Evolutionary conservation across 495 filamentous ascomycete genomes (phyloP).

Genomic region (Daldinia vernicosa): DNA sequence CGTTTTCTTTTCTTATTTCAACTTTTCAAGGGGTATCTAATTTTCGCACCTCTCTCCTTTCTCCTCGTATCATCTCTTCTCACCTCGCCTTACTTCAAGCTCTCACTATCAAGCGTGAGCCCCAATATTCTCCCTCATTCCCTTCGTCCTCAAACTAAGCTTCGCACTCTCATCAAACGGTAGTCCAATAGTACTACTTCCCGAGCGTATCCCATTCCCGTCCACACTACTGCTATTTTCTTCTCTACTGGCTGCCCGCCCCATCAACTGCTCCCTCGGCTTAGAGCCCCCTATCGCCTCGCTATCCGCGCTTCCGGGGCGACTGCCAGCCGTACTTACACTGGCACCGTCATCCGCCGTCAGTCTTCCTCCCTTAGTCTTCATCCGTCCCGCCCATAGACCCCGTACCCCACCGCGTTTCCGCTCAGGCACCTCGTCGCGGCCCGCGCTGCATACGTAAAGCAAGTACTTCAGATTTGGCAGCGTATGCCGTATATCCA

Average conservation of each 20-base stretch:
- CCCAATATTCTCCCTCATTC: slow-evolving; percentile 57
- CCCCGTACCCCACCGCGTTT: slow-evolving; percentile 81
- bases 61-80: not conserved
- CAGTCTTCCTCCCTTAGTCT: slow-evolving; percentile 18
- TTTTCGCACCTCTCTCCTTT: not conserved
- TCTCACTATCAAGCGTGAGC: slow-evolving; percentile 35
- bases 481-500: slow-evolving; percentile 90
- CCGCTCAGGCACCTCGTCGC: slow-evolving; percentile 76
- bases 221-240: not conserved
- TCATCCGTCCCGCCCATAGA: slow-evolving; percentile 59
- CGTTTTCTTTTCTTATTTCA: not conserved
- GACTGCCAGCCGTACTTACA: slow-evolving; percentile 53
- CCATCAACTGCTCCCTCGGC: slow-evolving; percentile 51
- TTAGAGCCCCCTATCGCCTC: slow-evolving; percentile 40
- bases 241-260: slow-evolving; percentile 42
- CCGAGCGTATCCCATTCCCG: slow-evolving; percentile 1
- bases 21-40: slow-evolving; percentile 14
- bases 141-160: slow-evolving; percentile 57
- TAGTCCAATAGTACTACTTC: slow-evolving; percentile 29
- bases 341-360: slow-evolving; percentile 46
- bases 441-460: slow-evolving; percentile 81
- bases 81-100: not conserved
- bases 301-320: slow-evolving; percentile 61
- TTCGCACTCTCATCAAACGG: slow-evolving; percentile 54
- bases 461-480: slow-evolving; percentile 94